Evolutionary conservation across 768 basidiomycete species (phyloP).

Genomic region (Termitomyces bulborhizus): DNA sequence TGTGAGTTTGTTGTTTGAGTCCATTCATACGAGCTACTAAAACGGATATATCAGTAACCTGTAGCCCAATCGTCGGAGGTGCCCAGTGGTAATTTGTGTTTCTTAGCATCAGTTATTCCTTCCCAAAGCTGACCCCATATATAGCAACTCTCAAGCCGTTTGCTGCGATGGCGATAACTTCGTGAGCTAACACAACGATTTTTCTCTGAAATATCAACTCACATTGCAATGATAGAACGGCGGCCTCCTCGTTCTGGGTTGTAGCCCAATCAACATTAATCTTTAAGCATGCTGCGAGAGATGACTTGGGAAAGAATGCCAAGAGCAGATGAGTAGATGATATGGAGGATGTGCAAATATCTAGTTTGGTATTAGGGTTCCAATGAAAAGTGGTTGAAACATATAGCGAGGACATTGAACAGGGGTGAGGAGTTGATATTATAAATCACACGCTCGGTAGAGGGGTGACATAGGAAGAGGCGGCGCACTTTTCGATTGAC

Average conservation of each 20-base stretch:
- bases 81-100: constrained; percentile 5
- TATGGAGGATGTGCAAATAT: background rate
- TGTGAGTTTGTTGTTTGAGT: constrained; percentile 1
- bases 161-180: constrained; percentile 16
- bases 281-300: background rate
- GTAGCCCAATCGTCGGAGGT: constrained; percentile 8
- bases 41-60: constrained; percentile 3
- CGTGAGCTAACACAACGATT: constrained; percentile 5
- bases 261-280: constrained; percentile 15
- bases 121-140: background rate
- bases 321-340: background rate
- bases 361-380: background rate
- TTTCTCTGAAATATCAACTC: background rate
- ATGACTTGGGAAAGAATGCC: background rate
- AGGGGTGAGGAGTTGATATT: background rate
- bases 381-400: background rate
- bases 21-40: background rate
- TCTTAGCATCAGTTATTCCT: background rate
- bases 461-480: too few relatives aligned
- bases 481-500: too few relatives aligned
- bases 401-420: background rate
- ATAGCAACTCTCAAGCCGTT: constrained; percentile 13
- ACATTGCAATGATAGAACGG: constrained; percentile 7
- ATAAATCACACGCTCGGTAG: background rate
- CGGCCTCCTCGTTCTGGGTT: constrained; percentile 12